These are phyloP conservation scores for Tuber melanosporum DNA, from an alignment of 495 filamentous ascomycete genomes.

Conservation along the genomic window DNA sequence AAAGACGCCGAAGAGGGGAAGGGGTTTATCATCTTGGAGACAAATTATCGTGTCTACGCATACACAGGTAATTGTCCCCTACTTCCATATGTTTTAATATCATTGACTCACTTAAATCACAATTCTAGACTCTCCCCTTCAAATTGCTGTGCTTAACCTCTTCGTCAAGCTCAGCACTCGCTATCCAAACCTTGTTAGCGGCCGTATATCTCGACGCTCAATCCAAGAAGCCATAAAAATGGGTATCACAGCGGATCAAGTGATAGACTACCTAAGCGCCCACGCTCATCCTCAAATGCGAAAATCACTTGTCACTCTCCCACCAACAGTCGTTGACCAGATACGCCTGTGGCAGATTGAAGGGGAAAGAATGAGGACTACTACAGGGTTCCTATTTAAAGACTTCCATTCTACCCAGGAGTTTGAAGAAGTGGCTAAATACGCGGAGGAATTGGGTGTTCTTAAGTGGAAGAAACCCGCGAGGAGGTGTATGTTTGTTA, in stretches of 20 bases:
- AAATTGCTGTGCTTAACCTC: slow-evolving; percentile 87
- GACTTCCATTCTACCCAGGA: slow-evolving; percentile 73
- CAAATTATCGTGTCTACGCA: slow-evolving; percentile 97
- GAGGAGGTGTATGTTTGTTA: slow-evolving; percentile 80
- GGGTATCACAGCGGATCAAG: slow-evolving; percentile 91
- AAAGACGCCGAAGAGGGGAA: slow-evolving; percentile 48
- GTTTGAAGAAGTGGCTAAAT: slow-evolving; percentile 65
- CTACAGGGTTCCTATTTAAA: slow-evolving; percentile 76
- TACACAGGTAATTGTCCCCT: slow-evolving; percentile 58
- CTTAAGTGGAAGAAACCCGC: slow-evolving; percentile 74
- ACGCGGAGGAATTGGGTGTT: slow-evolving; percentile 90
- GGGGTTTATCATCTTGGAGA: slow-evolving; percentile 92
- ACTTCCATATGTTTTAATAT: background rate
- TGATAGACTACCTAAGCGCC: slow-evolving; percentile 76
- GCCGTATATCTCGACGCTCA: slow-evolving; percentile 76
- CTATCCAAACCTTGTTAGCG: slow-evolving; percentile 85
- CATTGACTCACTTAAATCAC: background rate
- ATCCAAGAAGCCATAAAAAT: slow-evolving; percentile 76
- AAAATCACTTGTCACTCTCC: slow-evolving; percentile 61
- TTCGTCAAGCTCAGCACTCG: slow-evolving; percentile 79
- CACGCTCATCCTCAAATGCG: slow-evolving; percentile 92
- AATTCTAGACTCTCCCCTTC: slow-evolving; percentile 60
- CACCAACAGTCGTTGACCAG: slow-evolving; percentile 94
- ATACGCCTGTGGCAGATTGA: slow-evolving; percentile 97
- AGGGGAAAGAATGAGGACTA: slow-evolving; percentile 80